A percentile compares a stretch with the other conserved stretches of the same genome.
Evolutionary conservation across 371 early-diverging fungal genomes (phyloP).

Genomic region (Mortierella sp.): DNA sequence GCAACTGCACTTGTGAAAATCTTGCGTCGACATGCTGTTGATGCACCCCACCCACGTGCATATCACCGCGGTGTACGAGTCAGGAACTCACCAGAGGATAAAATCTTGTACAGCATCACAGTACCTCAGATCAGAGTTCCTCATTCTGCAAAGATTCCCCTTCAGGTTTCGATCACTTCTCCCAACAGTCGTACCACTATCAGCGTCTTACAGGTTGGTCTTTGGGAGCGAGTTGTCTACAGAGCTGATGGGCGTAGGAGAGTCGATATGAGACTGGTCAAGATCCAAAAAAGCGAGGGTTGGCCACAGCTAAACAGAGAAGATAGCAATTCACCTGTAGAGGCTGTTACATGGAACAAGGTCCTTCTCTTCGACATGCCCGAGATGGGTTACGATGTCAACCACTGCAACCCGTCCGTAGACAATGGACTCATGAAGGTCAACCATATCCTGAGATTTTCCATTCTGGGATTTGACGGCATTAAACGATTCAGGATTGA

Average conservation of each 20-base stretch:
- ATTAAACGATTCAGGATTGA: conserved; percentile 34
- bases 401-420: conserved; percentile 47
- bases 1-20: conserved; percentile 40
- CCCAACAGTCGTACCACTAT: conserved; percentile 24
- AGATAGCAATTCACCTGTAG: background rate
- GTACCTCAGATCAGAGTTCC: conserved; percentile 49
- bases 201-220: conserved; percentile 37
- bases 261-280: conserved; percentile 47
- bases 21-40: conserved; percentile 31
- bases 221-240: conserved; percentile 50
- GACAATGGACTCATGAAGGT: conserved; percentile 54
- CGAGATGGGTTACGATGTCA: conserved; percentile 30
- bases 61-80: conserved; percentile 37
- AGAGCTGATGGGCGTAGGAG: conserved; percentile 44
- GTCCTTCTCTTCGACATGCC: conserved; percentile 56
- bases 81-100: conserved; percentile 26
- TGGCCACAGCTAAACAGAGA: conserved; percentile 27
- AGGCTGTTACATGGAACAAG: conserved; percentile 49
- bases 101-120: conserved; percentile 38
- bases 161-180: conserved; percentile 41
- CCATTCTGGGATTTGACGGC: conserved; percentile 36
- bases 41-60: conserved; percentile 13
- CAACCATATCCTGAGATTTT: conserved; percentile 36
- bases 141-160: conserved; percentile 40
- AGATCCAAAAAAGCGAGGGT: conserved; percentile 50